Conservation (phyloP, 2,329 filamentous ascomycete species). For the Sporothrix dimorphospora region DNA sequence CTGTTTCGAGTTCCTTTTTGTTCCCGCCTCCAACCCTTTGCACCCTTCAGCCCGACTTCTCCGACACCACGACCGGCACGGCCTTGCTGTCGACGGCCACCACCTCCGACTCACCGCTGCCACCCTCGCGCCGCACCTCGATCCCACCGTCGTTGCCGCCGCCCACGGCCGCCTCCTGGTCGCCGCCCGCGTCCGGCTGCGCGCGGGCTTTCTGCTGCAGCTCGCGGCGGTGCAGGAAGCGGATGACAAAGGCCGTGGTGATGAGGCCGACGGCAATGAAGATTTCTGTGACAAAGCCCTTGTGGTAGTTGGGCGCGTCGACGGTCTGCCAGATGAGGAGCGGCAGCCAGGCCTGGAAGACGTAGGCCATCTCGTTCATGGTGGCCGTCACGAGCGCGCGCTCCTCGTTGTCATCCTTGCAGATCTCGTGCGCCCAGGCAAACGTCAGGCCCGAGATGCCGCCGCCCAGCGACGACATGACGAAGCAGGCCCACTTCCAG, state of each 20-base stretch:
- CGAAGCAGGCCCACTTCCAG: conserved; percentile 67
- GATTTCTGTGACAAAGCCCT: conserved; percentile 62
- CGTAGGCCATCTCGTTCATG: conserved; percentile 73
- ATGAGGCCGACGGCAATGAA: conserved; percentile 56
- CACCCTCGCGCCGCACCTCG: not conserved
- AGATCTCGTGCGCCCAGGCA: conserved; percentile 56
- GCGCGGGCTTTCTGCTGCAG: not conserved
- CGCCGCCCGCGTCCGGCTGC: not conserved
- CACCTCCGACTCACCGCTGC: not conserved
- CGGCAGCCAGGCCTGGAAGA: conserved; percentile 71
- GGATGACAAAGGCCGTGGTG: conserved; percentile 51
- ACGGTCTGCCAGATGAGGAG: conserved; percentile 67
- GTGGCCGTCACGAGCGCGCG: conserved; percentile 64
- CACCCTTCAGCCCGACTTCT: not conserved
- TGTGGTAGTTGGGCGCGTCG: conserved; percentile 62
- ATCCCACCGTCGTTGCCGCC: too few relatives aligned
- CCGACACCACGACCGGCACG: not conserved
- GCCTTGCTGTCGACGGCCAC: not conserved
- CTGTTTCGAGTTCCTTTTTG: not conserved
- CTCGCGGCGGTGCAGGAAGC: conserved; percentile 52
- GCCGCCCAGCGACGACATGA: conserved; percentile 57
- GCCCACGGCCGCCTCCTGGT: conserved; percentile 6
- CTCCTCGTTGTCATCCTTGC: conserved; percentile 61
- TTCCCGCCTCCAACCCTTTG: not conserved
- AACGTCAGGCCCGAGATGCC: conserved; percentile 52